Conservation (phyloP, 1,284 basidiomycete genomes). For the Pholiota adiposa region DNA sequence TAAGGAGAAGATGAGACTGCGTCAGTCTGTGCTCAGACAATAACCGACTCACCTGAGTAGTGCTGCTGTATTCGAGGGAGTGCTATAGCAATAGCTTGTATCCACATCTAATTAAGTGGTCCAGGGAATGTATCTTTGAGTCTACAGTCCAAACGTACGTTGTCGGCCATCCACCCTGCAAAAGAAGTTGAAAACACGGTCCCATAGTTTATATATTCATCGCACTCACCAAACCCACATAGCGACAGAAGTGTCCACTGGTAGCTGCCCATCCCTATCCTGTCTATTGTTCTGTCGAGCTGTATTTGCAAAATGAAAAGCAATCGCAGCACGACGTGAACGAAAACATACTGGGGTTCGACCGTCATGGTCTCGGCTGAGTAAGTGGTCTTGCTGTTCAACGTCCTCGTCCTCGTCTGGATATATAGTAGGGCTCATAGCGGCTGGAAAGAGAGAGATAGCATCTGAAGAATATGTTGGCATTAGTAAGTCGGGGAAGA, state of each 20-base stretch:
- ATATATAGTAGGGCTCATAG: conserved; percentile 29
- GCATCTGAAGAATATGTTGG: neutral
- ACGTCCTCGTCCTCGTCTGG: conserved; percentile 42
- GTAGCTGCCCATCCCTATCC: conserved; percentile 89
- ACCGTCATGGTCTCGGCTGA: conserved; percentile 45
- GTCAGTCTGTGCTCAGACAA: neutral
- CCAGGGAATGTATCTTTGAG: conserved; percentile 26
- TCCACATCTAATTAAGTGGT: conserved; percentile 74
- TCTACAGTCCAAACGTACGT: conserved; percentile 51
- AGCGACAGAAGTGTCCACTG: conserved; percentile 82
- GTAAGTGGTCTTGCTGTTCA: conserved; percentile 41
- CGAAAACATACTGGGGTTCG: conserved; percentile 55
- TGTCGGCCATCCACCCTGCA: conserved; percentile 86
- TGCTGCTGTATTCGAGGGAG: conserved; percentile 92
- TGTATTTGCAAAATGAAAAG: conserved; percentile 20
- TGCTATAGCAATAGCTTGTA: conserved; percentile 88
- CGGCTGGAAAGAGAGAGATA: neutral
- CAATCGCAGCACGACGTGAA: neutral
- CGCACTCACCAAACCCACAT: conserved; percentile 80
- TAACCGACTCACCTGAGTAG: conserved; percentile 63
- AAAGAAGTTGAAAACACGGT: conserved; percentile 7
- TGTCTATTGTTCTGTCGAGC: conserved; percentile 86
- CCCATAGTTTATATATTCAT: neutral
- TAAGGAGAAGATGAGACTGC: conserved; percentile 13
- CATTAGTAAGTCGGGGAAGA: conserved; percentile 2